A percentile compares a stretch with the other conserved stretches of the same genome.
Conservation (phyloP, 2,329 filamentous ascomycete genomes). For the Alternaria gaisen region DNA sequence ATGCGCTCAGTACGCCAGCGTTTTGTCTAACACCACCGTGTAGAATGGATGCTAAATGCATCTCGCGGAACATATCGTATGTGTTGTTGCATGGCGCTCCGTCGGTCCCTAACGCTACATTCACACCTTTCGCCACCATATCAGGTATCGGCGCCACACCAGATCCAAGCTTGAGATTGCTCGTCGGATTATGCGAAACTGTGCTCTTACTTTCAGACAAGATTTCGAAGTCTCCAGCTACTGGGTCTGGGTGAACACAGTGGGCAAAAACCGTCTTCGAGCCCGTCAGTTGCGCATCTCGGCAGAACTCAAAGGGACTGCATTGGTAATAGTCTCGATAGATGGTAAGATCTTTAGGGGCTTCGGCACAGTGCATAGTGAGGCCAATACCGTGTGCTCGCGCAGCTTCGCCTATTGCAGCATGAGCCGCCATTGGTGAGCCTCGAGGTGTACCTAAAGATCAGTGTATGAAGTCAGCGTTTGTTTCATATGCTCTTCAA, state of each 20-base stretch:
- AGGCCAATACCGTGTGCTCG: constrained; percentile 53
- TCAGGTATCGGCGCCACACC: constrained; percentile 27
- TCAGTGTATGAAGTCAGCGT: too few relatives aligned
- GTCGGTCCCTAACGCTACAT: constrained; percentile 33
- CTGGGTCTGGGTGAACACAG: constrained; percentile 56
- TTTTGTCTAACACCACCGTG: constrained; percentile 26
- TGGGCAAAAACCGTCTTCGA: constrained; percentile 37
- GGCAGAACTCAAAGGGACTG: constrained; percentile 47
- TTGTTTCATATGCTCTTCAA: too few relatives aligned
- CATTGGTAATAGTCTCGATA: constrained; percentile 51
- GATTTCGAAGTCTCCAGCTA: constrained; percentile 52
- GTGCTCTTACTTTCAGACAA: constrained; percentile 46
- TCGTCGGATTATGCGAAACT: constrained; percentile 35
- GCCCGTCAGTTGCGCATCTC: constrained; percentile 50
- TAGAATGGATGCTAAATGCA: constrained; percentile 35
- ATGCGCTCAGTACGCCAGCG: constrained; percentile 29
- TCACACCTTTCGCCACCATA: constrained; percentile 29
- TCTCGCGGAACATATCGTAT: constrained; percentile 43
- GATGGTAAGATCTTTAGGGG: constrained; percentile 51
- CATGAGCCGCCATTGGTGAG: constrained; percentile 50
- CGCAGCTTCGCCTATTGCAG: constrained; percentile 55
- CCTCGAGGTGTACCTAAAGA: constrained; percentile 55
- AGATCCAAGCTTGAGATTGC: constrained; percentile 36
- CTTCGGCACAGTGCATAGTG: constrained; percentile 60
- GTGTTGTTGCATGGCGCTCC: constrained; percentile 44